Percentiles rank a stretch among this genome's conserved stretches.
These are phyloP conservation scores for Sporothrix inflata DNA, from an alignment of 2,329 filamentous ascomycete genomes.

Conservation along the genomic window DNA sequence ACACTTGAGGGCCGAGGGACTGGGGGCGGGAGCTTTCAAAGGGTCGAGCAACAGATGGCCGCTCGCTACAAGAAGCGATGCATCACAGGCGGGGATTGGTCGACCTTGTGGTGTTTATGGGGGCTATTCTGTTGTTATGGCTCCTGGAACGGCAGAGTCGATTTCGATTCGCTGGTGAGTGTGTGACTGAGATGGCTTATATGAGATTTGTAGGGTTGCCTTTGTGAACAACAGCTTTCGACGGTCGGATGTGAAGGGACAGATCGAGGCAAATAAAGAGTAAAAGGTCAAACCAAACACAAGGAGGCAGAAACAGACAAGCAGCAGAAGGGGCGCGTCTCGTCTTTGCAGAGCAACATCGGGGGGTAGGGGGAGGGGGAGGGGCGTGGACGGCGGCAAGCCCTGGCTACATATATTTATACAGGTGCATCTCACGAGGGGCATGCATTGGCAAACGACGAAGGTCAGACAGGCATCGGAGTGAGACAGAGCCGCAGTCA, in stretches of 20 bases:
- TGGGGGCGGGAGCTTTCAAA: not conserved
- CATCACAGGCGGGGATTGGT: not conserved
- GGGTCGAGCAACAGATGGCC: not conserved
- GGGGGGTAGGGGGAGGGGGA: not conserved
- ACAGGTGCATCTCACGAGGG: slow-evolving; percentile 12
- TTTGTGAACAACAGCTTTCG: not conserved
- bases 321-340: not conserved
- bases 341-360: not conserved
- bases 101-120: not conserved
- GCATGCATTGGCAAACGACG: not conserved
- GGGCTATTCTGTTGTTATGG: not conserved
- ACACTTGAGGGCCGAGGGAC: not conserved
- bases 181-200: not conserved
- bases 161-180: not conserved
- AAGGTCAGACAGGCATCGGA: not conserved
- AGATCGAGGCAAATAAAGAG: not conserved
- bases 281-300: too few species aligned
- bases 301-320: not conserved
- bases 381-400: not conserved
- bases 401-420: slow-evolving; percentile 5
- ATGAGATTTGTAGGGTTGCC: too few species aligned
- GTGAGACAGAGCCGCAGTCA: slow-evolving; percentile 2
- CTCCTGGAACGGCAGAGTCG: not conserved
- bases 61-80: not conserved
- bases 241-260: not conserved